Base-by-base conservation (phyloP, 2,329 filamentous ascomycete species). In the Penicillium fuscoglaucum region DNA sequence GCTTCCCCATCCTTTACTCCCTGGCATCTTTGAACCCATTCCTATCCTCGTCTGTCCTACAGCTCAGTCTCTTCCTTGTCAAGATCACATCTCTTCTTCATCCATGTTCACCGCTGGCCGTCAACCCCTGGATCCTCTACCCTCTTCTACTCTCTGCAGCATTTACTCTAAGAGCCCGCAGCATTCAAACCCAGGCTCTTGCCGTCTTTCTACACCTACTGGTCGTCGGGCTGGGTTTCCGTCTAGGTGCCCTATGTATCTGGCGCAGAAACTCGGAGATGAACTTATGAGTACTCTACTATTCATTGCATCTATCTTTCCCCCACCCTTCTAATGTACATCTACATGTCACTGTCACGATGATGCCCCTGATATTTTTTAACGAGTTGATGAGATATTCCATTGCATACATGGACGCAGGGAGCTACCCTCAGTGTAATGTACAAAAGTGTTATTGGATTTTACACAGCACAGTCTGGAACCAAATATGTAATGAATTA, bases 101-200 rank as follows among this genome's bases (percentile, higher is more conserved):
- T 47, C 84, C 88, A 0, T 96, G 92, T 72, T 86, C 85, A 71
- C 91, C 91, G 0, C 87, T 87, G 57, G 85, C 86, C 44, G 81
- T 85, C n/a, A 87, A 83, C 45, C 78, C 85, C 7, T 83, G 83
- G 72, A 75, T 92, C 5, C 80, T 86, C 5, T 87, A 88, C 64
- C 86, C 89, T 3, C 77, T 96, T 2, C 76, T 96, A 5, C 74
- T 83, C 4, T 72, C 93, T 8, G 91, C 90, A 9, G 85, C 83
- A 1, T 66, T 91, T 13, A 90, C 93, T 62, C 73, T 84, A 17
- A 61, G 77, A 12, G 59, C 63, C 0, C 72, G 73, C 43, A 74
- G 75, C 13, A 51, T 75, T 46, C 65, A 66, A 41, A 59, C 74
- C 12, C 80, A 80, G 48, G 37, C 76, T 3, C 29, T 78, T 17